A percentile compares a stretch with the other conserved stretches of the same genome.
These are phyloP conservation scores for Plectosphaerella cucumerina DNA, from an alignment of 2,329 filamentous ascomycete genomes.

Conservation along the genomic window DNA sequence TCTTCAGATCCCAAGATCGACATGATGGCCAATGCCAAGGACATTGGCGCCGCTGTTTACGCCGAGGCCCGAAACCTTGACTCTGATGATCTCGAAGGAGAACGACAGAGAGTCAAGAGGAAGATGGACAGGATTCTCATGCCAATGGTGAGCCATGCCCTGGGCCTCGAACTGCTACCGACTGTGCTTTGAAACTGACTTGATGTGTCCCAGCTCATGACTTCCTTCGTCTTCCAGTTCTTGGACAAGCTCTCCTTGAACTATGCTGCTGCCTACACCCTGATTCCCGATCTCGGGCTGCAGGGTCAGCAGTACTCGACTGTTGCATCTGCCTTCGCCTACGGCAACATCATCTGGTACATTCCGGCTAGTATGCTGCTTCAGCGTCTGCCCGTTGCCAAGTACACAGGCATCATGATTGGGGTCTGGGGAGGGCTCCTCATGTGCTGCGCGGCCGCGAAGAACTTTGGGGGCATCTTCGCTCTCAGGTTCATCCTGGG, in stretches of 20 bases:
- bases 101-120: too few species aligned
- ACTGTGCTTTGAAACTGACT: neutral
- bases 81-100: too few species aligned
- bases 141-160: too few species aligned
- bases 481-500: constrained; percentile 56
- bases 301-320: constrained; percentile 51
- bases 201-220: constrained; percentile 26
- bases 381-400: constrained; percentile 25
- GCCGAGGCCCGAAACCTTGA: neutral
- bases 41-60: neutral
- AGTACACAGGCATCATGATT: constrained; percentile 39
- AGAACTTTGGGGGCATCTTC: constrained; percentile 52
- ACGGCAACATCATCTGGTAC: constrained; percentile 31
- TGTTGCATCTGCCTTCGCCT: constrained; percentile 30
- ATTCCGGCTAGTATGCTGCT: constrained; percentile 25
- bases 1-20: neutral
- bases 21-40: neutral
- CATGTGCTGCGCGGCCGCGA: constrained; percentile 47
- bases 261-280: constrained; percentile 62
- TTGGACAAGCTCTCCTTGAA: constrained; percentile 29
- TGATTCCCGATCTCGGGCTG: constrained; percentile 53
- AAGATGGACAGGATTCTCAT: too few species aligned
- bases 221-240: constrained; percentile 37
- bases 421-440: constrained; percentile 49
- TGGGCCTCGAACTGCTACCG: too few species aligned